Base-by-base conservation (phyloP, 306 rosid species). In the Canavalia ensiformis region DNA sequence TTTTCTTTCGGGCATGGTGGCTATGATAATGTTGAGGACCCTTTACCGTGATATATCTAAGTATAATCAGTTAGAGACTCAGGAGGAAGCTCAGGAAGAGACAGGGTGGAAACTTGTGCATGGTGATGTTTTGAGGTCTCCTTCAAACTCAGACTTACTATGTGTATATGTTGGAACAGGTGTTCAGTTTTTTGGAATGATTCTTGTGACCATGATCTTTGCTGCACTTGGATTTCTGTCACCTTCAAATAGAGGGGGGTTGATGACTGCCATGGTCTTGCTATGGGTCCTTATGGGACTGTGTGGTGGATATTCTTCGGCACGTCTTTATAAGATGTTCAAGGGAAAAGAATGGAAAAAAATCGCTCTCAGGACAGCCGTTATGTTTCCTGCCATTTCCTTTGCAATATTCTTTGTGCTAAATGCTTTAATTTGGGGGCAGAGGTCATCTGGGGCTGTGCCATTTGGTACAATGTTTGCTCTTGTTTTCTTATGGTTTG, bases 381-480 rank as follows among this genome's bases (percentile, higher is more conserved):
- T 93, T 74, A 77, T 83, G 84, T 95, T 93, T 84, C 99, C 98
- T 54, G 97, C 86, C 34, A 78, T 63, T 51, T 77, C 86, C 68
- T 93, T 95, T 50, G 82, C 85, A 47, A 86, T 93, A 75, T 94
- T 94, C 87, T 93, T 93, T 60, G 85, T 95, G 51, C 77, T 95
- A 81, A 95, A 93, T 86, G 97, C 92, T 81, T 82, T 95, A 77
- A 95, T 95, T 55, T 93, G 98, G 99, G 99, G 95, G 0, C 87
- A 95, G 75, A 89, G 83, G 72, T 95, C 99, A 29, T 95, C 97
- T 10, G 97, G 99, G 62, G 99, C 99, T 41, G 97, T 95, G 37
- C 99, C 99, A 9, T 95, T 95, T 8, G 98, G 98, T 55, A 92
- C 98, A 73, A 93, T 95, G 99, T 91, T 93, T 88, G 95, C 97